These are phyloP conservation scores for Lobulomyces angularis DNA, from an alignment of 192 early-diverging fungal species.

Conservation along the genomic window DNA sequence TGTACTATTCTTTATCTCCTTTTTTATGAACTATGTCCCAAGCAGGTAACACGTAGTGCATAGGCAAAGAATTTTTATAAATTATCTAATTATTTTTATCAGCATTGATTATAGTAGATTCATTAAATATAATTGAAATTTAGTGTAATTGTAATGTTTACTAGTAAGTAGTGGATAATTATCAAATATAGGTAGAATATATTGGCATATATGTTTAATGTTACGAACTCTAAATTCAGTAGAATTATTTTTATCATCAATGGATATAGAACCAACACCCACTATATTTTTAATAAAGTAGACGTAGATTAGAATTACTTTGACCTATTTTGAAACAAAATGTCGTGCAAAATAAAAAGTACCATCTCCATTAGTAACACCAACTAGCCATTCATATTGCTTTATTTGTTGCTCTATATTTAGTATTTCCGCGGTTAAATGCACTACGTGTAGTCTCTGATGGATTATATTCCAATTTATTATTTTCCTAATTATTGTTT, in stretches of 20 bases:
- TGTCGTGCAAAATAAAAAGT: constrained; percentile 5
- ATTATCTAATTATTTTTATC: constrained; percentile 12
- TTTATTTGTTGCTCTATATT: too few relatives aligned
- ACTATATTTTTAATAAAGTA: constrained; percentile 13
- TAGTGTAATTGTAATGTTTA: constrained; percentile 21
- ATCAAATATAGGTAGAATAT: constrained; percentile 24
- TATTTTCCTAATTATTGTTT: too few relatives aligned
- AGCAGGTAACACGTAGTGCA: constrained; percentile 10
- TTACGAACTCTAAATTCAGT: constrained; percentile 19
- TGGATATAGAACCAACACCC: constrained; percentile 19
- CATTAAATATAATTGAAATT: constrained; percentile 19
- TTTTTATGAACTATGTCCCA: constrained; percentile 4
- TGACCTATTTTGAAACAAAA: constrained; percentile 9
- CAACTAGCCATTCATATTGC: constrained; percentile 14
- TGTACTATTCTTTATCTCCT: too few relatives aligned
- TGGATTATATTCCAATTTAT: too few relatives aligned
- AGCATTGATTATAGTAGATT: constrained; percentile 15
- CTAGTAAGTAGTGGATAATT: constrained; percentile 26
- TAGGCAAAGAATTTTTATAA: constrained; percentile 9
- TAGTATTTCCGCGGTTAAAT: too few relatives aligned
- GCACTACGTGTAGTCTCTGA: too few relatives aligned
- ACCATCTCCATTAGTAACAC: constrained; percentile 9
- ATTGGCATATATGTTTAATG: constrained; percentile 14
- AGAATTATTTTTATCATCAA: constrained; percentile 22
- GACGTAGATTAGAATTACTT: constrained; percentile 11